Evolutionary conservation across 345 rosid genomes (phyloP).

Genomic region (Noccaea caerulescens): DNA sequence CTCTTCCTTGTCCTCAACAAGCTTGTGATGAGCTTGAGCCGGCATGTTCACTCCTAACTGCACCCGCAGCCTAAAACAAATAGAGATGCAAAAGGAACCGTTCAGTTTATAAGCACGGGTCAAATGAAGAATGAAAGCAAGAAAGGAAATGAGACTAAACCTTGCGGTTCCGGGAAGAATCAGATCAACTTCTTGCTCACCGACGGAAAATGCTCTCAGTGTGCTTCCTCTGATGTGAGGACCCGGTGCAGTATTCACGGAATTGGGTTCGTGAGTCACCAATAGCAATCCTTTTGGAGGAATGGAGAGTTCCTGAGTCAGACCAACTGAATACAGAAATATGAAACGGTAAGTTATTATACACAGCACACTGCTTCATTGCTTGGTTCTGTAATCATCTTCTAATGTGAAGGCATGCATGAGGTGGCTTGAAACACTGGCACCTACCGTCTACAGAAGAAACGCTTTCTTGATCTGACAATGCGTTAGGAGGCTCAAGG

Average conservation of each 20-base stretch:
- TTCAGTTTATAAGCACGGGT: slow-evolving; percentile 15
- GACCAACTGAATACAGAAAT: slow-evolving; percentile 43
- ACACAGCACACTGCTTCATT: not conserved
- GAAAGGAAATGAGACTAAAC: slow-evolving; percentile 33
- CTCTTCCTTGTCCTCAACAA: slow-evolving; percentile 53
- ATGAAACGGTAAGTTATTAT: slow-evolving; percentile 2
- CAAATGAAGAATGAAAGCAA: slow-evolving; percentile 8
- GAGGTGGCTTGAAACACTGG: slow-evolving; percentile 14
- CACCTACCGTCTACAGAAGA: slow-evolving; percentile 58
- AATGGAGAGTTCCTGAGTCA: slow-evolving; percentile 53
- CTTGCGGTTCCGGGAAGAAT: slow-evolving; percentile 84
- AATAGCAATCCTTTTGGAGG: slow-evolving; percentile 69
- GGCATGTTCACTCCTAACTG: slow-evolving; percentile 98
- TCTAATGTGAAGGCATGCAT: not conserved
- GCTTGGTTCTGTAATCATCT: slow-evolving; percentile 6
- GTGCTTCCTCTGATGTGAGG: slow-evolving; percentile 86
- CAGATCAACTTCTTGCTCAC: slow-evolving; percentile 87
- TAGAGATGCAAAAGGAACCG: not conserved
- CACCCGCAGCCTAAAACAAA: slow-evolving; percentile 64
- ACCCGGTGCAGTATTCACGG: slow-evolving; percentile 71
- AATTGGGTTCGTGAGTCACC: slow-evolving; percentile 79
- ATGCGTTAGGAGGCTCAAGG: slow-evolving; percentile 57
- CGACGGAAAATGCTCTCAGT: slow-evolving; percentile 69
- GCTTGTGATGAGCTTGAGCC: slow-evolving; percentile 76
- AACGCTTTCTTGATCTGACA: slow-evolving; percentile 48